Evolutionary conservation across 495 filamentous ascomycete species (phyloP), one percentile per base, ranked within the genome.

Genomic region (Ramalina peruviana): DNA sequence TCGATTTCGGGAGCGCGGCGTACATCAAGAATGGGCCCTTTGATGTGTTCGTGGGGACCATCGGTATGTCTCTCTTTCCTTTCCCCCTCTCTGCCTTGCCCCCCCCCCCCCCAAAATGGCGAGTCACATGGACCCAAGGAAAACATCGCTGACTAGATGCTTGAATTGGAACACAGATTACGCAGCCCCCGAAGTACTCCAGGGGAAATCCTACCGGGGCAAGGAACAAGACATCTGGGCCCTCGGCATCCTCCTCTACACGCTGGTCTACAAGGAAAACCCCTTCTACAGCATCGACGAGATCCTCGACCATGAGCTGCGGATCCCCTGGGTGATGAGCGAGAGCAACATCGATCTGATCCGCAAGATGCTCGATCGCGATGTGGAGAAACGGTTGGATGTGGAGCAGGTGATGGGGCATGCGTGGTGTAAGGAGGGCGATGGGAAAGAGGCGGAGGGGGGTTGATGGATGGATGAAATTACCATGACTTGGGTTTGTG

Each of bases 211-310:
- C 19, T 98, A 98, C 67, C 80, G 85, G 53, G 92, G 92, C 58
- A 93, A 89, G 65, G 89, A 94, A 63, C 93, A 98, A 69, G 92
- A 98, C 55, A 88, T 97, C 48, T 98, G 92, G 92, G 92, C 92
- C 13, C 76, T 97, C n/a, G 92, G 92, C 17, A 96, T 98, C 55
- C 74, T 97, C 7, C 80, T 98, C 27, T 98, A 98, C 71, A 98
- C 92, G 16, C 94, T 98, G 56, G 83, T 95, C 55, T 98, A 97
- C 73, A 97, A 97, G 65, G 92, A 98, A 69, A 98, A 98, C 60
- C 92, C 92, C 3, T 98, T 98, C 68, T 98, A 98, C 74, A 94
- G 85, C 63, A 89, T 98, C 58, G 93, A 98, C 62, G 92, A 98
- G 68, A 98, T 98, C 58, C 88, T 96, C 74, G 92, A 98, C 64